These are phyloP conservation scores for Tolypocladium guangdongense DNA, from an alignment of 2,329 filamentous ascomycete species.

Conservation along the genomic window DNA sequence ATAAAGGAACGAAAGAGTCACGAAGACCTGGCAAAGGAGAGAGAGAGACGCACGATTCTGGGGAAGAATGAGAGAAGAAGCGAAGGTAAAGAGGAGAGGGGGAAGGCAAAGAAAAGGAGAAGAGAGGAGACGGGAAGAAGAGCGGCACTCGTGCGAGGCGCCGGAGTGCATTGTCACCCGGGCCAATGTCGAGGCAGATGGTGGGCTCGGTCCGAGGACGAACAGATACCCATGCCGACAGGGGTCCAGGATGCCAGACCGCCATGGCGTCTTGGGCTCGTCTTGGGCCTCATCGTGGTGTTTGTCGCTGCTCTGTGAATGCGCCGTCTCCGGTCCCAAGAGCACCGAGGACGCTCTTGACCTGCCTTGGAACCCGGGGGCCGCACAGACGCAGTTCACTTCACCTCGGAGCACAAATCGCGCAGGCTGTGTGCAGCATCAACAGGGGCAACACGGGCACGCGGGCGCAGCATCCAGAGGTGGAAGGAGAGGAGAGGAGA, in stretches of 20 bases:
- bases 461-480: too few species aligned
- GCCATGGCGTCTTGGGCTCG: background rate
- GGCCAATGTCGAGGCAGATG: background rate
- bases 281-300: too few species aligned
- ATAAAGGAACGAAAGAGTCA: constrained; percentile 1
- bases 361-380: too few species aligned
- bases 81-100: constrained; percentile 6
- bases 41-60: constrained; percentile 4
- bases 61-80: constrained; percentile 9
- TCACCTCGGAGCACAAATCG: background rate
- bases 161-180: background rate
- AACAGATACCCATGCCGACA: background rate
- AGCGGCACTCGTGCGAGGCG: background rate
- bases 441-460: background rate
- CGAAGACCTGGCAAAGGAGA: background rate
- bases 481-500: background rate
- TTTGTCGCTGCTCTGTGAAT: background rate
- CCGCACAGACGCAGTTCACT: background rate
- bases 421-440: background rate
- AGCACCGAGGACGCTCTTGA: too few species aligned
- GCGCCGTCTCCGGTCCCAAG: too few species aligned
- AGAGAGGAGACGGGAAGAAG: background rate
- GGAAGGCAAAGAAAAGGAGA: background rate
- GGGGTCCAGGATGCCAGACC: background rate
- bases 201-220: too few species aligned